These are phyloP conservation scores for Sporothrix dimorphospora DNA, from an alignment of 2,329 filamentous ascomycete species.

Conservation along the genomic window DNA sequence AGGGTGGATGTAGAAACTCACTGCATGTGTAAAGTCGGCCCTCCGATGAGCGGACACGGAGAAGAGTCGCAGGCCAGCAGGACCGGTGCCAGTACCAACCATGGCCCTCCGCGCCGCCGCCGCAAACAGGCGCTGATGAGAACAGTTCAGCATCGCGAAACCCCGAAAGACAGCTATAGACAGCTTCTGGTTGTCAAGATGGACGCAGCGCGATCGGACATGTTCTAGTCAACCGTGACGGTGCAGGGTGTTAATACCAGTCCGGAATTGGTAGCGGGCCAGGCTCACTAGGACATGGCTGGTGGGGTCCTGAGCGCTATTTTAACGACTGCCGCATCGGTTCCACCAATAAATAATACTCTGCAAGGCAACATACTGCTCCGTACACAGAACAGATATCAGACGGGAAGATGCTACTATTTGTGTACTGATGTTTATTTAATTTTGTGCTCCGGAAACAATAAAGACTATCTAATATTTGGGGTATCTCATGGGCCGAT, in stretches of 20 bases:
- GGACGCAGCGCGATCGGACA: not conserved
- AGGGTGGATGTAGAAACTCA: not conserved
- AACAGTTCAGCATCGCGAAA: not conserved
- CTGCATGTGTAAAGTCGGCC: conserved; percentile 30
- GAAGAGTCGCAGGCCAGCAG: not conserved
- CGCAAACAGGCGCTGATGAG: not conserved
- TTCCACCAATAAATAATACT: not conserved
- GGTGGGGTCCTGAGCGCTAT: conserved; percentile 12
- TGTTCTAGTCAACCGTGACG: not conserved
- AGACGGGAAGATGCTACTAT: not conserved
- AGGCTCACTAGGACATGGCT: not conserved
- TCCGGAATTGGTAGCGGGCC: not conserved
- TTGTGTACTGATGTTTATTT: not conserved
- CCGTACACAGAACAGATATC: not conserved
- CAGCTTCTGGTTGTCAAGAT: not conserved
- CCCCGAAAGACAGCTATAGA: not conserved
- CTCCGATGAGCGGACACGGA: conserved; percentile 16
- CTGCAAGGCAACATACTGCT: not conserved
- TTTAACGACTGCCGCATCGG: not conserved
- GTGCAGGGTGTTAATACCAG: not conserved
- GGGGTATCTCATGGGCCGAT: conserved; percentile 5
- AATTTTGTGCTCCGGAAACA: not conserved
- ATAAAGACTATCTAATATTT: not conserved
- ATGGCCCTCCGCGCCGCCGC: not conserved
- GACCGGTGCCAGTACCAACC: too few species aligned